Evolutionary conservation across 257 asterid species (phyloP), one percentile per base, ranked within the genome.

Genomic region (Penstemon newberryi): DNA sequence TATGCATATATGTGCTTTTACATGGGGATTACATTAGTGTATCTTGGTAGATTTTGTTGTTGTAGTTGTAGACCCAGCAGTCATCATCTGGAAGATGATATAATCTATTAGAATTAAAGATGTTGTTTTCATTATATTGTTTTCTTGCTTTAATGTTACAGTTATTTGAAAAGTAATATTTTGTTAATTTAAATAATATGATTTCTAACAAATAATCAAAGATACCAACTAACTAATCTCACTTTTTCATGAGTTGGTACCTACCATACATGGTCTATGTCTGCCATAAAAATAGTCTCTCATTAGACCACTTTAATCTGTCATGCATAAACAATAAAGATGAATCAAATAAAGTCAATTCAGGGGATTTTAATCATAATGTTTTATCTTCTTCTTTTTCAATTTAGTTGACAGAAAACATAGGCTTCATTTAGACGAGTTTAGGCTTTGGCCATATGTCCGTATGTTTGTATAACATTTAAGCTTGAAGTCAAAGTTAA

Each of bases 241-340:
- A 63, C 90, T 79, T 86, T 85, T 80, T 44, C 58, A 73, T 55
- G 71, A 79, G 75, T 44, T 76, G 82, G 83, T 76, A 82, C 92
- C 96, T 73, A 86, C 90, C 82, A 67, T 85, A 79, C 85, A 86
- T 79, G 85, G 78, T 86, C 71, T 77, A 47, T 85, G 89, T 85
- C 96, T 84, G 92, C 96, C 92, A 84, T 81, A 76, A 18, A 80
- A 83, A 65, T 72, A 77, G 56, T 84, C 75, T 76, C 80, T 66
- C 78, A 86, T 83, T 79, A 60, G 64, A 49, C 60, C 83, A 66
- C 66, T 73, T 74, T 73, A 77, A 77, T 53, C 71, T 78, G 67
- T 82, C 86, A 55, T 5, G 11, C 7, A 25, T 18, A 19, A 55
- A 81, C 38, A 56, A 39, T 37, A 33, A 18, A 46, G 63, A n/a